Percentiles rank a stretch among this genome's conserved stretches.
Conservation (phyloP, 495 filamentous ascomycete species). For the Penicillium roqueforti region DNA sequence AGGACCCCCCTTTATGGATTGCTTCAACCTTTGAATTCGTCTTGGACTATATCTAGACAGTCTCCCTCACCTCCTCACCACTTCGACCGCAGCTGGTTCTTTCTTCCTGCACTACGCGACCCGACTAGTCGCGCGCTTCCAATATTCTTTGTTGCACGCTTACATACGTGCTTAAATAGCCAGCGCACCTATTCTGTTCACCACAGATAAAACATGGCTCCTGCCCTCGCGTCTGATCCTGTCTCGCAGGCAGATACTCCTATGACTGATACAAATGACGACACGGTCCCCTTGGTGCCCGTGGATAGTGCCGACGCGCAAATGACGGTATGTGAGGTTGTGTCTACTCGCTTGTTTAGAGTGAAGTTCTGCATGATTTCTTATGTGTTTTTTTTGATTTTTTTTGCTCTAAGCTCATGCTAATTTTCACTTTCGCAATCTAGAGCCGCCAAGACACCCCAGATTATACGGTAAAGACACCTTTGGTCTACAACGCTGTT, state of each 20-base stretch:
- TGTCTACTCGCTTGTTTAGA: background rate
- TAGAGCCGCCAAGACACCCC: slow-evolving; percentile 75
- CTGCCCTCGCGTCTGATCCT: slow-evolving; percentile 47
- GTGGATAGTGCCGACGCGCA: slow-evolving; percentile 43
- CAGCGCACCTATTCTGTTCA: slow-evolving; percentile 26
- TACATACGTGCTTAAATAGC: slow-evolving; percentile 15
- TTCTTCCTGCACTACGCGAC: background rate
- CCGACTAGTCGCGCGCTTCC: slow-evolving; percentile 8
- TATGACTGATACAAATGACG: slow-evolving; percentile 60
- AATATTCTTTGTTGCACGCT: slow-evolving; percentile 7
- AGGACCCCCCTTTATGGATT: background rate
- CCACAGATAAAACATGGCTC: slow-evolving; percentile 52
- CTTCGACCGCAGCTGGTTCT: background rate
- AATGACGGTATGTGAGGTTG: slow-evolving; percentile 33
- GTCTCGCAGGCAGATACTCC: slow-evolving; percentile 51
- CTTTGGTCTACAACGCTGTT: background rate
- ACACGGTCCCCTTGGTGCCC: slow-evolving; percentile 38
- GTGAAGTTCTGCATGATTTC: no score
- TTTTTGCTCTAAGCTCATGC: background rate
- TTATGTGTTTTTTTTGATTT: slow-evolving; percentile 1
- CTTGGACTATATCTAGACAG: background rate
- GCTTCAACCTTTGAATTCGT: background rate
- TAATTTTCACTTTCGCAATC: slow-evolving; percentile 9
- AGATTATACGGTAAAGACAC: slow-evolving; percentile 61
- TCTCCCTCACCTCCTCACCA: background rate